phyloP scores from a whole-genome alignment of 495 filamentous ascomycete species.

The Penicillium silybi region DNA sequence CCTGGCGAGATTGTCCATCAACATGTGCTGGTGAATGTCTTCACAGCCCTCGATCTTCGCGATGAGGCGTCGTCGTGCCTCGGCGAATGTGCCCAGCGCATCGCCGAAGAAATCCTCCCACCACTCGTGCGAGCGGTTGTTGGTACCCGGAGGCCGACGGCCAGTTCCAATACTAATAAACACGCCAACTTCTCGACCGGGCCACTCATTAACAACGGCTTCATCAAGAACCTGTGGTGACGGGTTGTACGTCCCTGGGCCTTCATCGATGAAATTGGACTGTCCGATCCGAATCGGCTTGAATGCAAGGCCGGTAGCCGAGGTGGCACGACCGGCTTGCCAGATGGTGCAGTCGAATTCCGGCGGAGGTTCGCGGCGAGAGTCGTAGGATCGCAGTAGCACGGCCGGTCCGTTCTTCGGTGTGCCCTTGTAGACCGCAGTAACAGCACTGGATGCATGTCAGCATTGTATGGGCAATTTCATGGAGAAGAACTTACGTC shows the following conservation, averaged over 20 bases:
- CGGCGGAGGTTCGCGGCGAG: slow-evolving; percentile 80
- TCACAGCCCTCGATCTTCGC: slow-evolving; percentile 94
- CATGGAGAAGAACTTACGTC: slow-evolving; percentile 59
- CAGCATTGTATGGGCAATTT: slow-evolving; percentile 1
- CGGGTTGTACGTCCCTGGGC: slow-evolving; percentile 87
- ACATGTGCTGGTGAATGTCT: slow-evolving; percentile 80
- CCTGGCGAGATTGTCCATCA: slow-evolving; percentile 67
- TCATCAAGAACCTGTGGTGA: slow-evolving; percentile 82
- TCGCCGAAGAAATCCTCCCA: slow-evolving; percentile 86
- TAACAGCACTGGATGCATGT: slow-evolving; percentile 63
- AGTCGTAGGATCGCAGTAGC: slow-evolving; percentile 89
- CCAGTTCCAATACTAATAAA: slow-evolving; percentile 92
- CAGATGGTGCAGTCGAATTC: slow-evolving; percentile 91
- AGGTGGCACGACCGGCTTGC: slow-evolving; percentile 95
- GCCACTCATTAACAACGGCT: slow-evolving; percentile 89
- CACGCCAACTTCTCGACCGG: slow-evolving; percentile 81
- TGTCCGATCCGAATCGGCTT: slow-evolving; percentile 94
- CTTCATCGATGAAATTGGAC: slow-evolving; percentile 90
- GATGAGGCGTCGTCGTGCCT: slow-evolving; percentile 78
- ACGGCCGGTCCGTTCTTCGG: slow-evolving; percentile 59
- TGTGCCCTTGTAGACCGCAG: slow-evolving; percentile 84
- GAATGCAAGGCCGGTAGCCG: slow-evolving; percentile 86
- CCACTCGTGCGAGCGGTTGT: slow-evolving; percentile 68
- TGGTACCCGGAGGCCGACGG: slow-evolving; percentile 72
- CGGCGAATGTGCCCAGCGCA: slow-evolving; percentile 73